Base-by-base conservation (phyloP, 2,329 filamentous ascomycete species). In the Ophiocordyceps robertsii region DNA sequence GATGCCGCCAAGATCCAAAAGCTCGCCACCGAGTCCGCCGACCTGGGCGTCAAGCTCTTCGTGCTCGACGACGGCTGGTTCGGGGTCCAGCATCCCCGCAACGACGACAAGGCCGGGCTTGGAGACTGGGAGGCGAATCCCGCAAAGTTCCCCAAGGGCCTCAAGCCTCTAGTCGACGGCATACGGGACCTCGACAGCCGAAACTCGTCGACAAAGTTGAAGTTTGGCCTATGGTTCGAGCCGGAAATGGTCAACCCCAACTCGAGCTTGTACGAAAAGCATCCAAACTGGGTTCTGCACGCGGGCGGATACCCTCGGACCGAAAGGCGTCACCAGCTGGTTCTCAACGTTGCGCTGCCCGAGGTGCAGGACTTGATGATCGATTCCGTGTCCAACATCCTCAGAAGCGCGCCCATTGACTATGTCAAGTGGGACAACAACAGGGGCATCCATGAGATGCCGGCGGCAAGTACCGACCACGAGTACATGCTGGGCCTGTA, bases 341-440 rank as follows among this genome's bases (percentile, higher is more conserved):
- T 82, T 0, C 62, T 82, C 2, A 80, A 82, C 41, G 57, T 80
- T 0, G 76, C 70, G 0, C 59, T 80, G 0, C 66, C 69, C 0
- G 75, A 80, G 46, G 77, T 82, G 0, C 78, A 82, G 47, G 68
- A 80, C 1, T 80, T 70, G 45, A 71, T 82, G 51, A 77, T 82
- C 48, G 56, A 64, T 0, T 65, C 68, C 0, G 62, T 82, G 4
- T 67, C 74, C 2, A 58, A 63, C 4, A 64, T 82, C 7, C 66
- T 82, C 16, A 62, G 70, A 37, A 69, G 62, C 1, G 67, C 69
- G 0, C 61, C 71, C 21, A 71, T 82, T 38, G 58, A 60, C 10
- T 82, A 82, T 46, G 68, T 82, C 46, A 82, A 82, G 49, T 82
- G 77, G 78, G 78, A 82, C 48, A 78, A 80, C 56, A 82, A 82